Base-by-base conservation (phyloP, 257 asterid species). In the Schizonepeta tenuifolia region DNA sequence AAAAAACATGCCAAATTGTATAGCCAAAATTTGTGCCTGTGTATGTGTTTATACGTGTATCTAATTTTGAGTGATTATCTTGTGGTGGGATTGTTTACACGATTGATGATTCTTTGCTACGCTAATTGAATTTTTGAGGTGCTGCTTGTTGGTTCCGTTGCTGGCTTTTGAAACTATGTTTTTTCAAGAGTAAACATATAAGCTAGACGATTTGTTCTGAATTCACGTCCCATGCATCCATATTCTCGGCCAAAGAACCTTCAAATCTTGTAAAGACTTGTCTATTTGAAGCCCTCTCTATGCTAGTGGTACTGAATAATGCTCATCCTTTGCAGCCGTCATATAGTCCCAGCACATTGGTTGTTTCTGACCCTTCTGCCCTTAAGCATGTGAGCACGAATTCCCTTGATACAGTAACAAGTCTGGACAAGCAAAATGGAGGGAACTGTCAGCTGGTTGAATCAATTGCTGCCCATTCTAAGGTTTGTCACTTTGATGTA, bases 401-500 rank as follows among this genome's bases (percentile, higher is more conserved):
- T 69, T 51, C 68, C 61, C 13, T 24, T 43, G 53, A 74, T 44
- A 14, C 72, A n/a, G 72, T 26, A 56, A 59, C 76, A 46, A 77
- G 53, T 51, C 62, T 66, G 35, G 76, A 14, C 43, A 41, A 28
- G 72, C 74, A 73, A 61, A 78, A 43, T 73, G 79, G 73, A 77
- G 57, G 43, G 10, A 75, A 22, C 28, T 22, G 26, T 75, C 67
- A 73, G 77, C 78, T 63, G 73, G 75, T 71, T 6, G 75, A 43
- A 15, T 28, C 57, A 7, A 46, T 78, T 44, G 43, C 59, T 63
- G 47, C 21, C 33, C 57, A 81, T 33, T 78, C 85, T 18, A 83
- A 84, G 95, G 90, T 86, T 36, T 65, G 73, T 76, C 56, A 70
- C 13, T 24, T 24, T 9, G 8, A 44, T 31, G 63, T 35, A 47